Evolutionary conservation across 2,329 filamentous ascomycete genomes (phyloP).

Genomic region (Calonectria naviculata): DNA sequence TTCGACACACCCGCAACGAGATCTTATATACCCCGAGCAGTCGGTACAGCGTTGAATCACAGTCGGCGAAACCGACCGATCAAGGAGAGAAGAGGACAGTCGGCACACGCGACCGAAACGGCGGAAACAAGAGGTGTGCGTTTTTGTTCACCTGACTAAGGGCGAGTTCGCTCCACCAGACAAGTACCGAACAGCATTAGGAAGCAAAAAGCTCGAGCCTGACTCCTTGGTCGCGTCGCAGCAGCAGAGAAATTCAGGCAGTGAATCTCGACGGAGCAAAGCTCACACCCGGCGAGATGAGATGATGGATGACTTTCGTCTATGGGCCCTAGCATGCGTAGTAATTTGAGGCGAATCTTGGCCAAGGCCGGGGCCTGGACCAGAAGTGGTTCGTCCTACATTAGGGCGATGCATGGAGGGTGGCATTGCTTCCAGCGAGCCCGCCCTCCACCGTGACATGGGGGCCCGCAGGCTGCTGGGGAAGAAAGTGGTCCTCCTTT

Average conservation of each 20-base stretch:
- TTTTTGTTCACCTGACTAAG: constrained; percentile 26
- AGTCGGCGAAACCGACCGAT: constrained; percentile 24
- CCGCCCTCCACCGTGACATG: constrained; percentile 37
- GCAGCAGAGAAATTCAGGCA: constrained; percentile 28
- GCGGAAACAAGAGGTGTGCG: constrained; percentile 17
- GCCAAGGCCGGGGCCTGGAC: constrained; percentile 39
- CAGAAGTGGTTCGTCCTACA: constrained; percentile 46
- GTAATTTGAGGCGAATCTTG: constrained; percentile 43
- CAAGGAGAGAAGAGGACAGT: constrained; percentile 16
- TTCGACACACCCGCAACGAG: constrained; percentile 30
- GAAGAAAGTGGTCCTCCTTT: constrained; percentile 38
- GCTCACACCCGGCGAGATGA: constrained; percentile 33
- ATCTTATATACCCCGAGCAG: constrained; percentile 37
- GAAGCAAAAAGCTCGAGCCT: constrained; percentile 22
- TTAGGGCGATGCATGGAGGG: constrained; percentile 47
- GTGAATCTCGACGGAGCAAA: constrained; percentile 34
- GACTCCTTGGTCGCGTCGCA: constrained; percentile 23
- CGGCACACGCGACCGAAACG: constrained; percentile 19
- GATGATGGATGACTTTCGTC: constrained; percentile 33
- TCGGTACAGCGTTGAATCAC: constrained; percentile 14
- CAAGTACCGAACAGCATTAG: constrained; percentile 13
- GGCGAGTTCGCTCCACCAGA: constrained; percentile 29
- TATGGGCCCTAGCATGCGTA: constrained; percentile 31
- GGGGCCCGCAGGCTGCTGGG: constrained; percentile 33
- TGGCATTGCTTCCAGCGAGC: constrained; percentile 41